Base-by-base conservation (phyloP, 495 filamentous ascomycete genomes). In the Clavariopsis aquatica region DNA sequence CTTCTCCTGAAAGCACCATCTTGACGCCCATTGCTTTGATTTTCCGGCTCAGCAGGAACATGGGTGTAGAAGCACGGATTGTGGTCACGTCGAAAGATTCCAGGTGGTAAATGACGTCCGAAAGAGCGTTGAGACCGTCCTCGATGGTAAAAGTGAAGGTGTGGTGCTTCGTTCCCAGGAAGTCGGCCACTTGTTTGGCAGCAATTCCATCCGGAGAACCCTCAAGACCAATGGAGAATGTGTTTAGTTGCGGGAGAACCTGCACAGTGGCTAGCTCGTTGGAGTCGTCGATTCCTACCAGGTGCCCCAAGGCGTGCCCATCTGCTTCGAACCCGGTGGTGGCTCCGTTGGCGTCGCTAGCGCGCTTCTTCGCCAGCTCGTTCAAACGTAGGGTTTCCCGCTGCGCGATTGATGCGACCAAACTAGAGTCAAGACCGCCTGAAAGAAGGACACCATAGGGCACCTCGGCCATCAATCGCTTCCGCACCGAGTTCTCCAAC, bases 21-120 rank as follows among this genome's bases (percentile, higher is more conserved):
- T 98, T 98, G 59, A 98, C 91, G 64, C 94, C 95, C 84, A 96
- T 88, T 19, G 92, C 94, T 82, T 98, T 98, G 82, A 98, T 98
- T 80, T 98, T 98, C 71, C 94, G 89, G 66, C 89, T 91, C 15
- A 98, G 86, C 54, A 98, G 83, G 80, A 96, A 98, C 94, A 98
- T 98, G 59, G 94, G 94, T 6, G 94, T 98, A 20, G 95, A 98
- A 43, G 94, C 94, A 77, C 94, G 91, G 75, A 98, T 96, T 17
- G 94, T 98, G 58, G 94, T 98, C 17, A 98, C 95, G 77, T 98
- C 94, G 78, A 90, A 98, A 17, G 91, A 91, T 81, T 98, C 94
- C 60, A 98, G 85, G 78, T 98, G 95, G 78, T 90, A 96, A 71
- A 98, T 96, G 71, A 98, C 94, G 76, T 98, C 94, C 26, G 89